phyloP scores from a whole-genome alignment of 257 asterid species.

The Gentiana dahurica region DNA sequence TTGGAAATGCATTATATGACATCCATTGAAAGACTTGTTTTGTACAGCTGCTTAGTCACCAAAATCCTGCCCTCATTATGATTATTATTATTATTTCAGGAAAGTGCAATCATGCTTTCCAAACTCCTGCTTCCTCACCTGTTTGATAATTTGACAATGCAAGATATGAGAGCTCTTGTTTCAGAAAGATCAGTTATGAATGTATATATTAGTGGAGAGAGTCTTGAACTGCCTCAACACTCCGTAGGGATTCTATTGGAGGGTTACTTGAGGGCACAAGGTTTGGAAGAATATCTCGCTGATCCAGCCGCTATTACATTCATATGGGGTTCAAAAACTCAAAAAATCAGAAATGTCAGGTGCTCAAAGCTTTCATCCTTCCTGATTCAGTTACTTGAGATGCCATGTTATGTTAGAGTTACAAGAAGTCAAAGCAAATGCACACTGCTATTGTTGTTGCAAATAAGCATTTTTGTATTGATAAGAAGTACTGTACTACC shows the following conservation, averaged over 20 bases:
- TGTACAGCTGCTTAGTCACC: too few species aligned
- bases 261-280: conserved; percentile 64
- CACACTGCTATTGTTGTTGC: too few species aligned
- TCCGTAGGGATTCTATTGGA: conserved; percentile 79
- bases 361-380: conserved; percentile 8
- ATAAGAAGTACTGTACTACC: too few species aligned
- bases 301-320: conserved; percentile 59
- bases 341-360: conserved; percentile 48
- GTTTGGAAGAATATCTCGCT: conserved; percentile 47
- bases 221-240: conserved; percentile 64
- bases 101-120: conserved; percentile 61
- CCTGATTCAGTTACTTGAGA: too few species aligned
- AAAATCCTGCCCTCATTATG: too few species aligned
- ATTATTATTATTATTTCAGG: conserved; percentile 34
- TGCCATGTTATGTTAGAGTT: too few species aligned
- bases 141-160: conserved; percentile 71
- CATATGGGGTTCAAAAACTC: conserved; percentile 38
- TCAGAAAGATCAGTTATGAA: conserved; percentile 64
- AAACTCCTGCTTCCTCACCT: conserved; percentile 74
- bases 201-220: conserved; percentile 65
- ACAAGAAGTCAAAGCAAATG: too few species aligned
- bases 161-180: conserved; percentile 64
- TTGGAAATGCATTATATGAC: too few species aligned
- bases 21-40: too few species aligned
- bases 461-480: too few species aligned